Evolutionary conservation across 805 yeast species (phyloP), one percentile per base, ranked within the genome.

Genomic region (Lipomyces starkeyi): DNA sequence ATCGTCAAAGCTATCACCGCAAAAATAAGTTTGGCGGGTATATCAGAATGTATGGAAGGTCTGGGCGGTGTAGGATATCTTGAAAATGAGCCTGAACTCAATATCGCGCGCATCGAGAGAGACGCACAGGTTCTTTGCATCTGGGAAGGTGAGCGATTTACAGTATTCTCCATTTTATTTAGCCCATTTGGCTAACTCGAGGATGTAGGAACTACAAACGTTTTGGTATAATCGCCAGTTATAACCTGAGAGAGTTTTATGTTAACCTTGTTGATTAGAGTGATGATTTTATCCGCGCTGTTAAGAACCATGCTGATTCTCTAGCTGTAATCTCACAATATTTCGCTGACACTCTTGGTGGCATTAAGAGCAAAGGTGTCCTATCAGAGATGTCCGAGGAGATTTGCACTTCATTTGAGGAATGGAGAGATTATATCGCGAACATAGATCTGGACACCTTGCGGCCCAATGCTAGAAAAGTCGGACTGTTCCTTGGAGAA

Each of bases 41-140:
- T 76, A 20, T 73, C 75, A 1, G 79, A 76, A 59, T 77, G 79
- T 59, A 76, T 76, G 78, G 79, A 76, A 58, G 76, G 77, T 11
- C 63, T 76, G 14, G 79, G 79, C 27, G 79, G 79, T 4, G 73
- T 74, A 0, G 79, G 79, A 22, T 76, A 76, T 59, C 62, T 77
- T 62, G 79, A 75, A 58, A 75, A 76, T 59, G 79, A 77, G 40
- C 73, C 73, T 6, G 72, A 68, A 43, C 56, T 77, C 62, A 76
- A 76, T 62, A 74, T 76, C 56, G 79, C 74, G 2, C 62, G 77
- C 2, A 60, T 76, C 2, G 68, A 66, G 37, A 66, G 77, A 22
- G 79, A 76, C 56, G 68, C 76, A 13, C 79, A 77, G 64, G 79
- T 76, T 7, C 73, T 74, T 14, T 66, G 76, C 20, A 76, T 76